phyloP scores from a whole-genome alignment of 2,329 filamentous ascomycete genomes.

The Emydomyces testavorans region DNA sequence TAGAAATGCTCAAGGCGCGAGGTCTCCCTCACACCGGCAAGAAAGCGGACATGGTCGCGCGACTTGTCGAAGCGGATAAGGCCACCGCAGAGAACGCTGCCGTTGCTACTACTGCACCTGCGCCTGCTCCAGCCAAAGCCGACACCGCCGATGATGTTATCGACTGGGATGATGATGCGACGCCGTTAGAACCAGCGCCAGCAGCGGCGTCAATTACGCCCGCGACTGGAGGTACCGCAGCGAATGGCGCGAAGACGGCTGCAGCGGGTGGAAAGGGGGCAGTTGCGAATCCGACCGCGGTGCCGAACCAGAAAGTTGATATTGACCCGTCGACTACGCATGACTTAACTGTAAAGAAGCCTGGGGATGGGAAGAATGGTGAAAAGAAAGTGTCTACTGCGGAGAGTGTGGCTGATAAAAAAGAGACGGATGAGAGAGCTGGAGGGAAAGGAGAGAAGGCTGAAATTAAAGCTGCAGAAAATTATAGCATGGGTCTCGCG shows the following conservation, averaged over 20 bases:
- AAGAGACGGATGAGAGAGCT: conserved; percentile 14
- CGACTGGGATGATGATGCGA: conserved; percentile 35
- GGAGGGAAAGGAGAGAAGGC: conserved; percentile 18
- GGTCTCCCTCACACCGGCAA: conserved; percentile 39
- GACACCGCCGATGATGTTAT: conserved; percentile 33
- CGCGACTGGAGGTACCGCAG: conserved; percentile 18
- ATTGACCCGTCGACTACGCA: conserved; percentile 30
- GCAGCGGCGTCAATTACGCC: conserved; percentile 25
- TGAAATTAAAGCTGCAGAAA: conserved; percentile 22
- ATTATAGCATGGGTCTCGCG: conserved; percentile 35
- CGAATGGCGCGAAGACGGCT: conserved; percentile 16
- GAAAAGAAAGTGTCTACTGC: conserved; percentile 7
- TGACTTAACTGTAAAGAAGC: conserved; percentile 30
- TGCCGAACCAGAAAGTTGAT: conserved; percentile 32
- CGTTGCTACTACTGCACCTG: conserved; percentile 8
- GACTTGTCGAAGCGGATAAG: conserved; percentile 33
- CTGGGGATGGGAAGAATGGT: conserved; percentile 13
- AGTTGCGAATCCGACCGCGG: conserved; percentile 30
- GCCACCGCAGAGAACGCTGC: conserved; percentile 8
- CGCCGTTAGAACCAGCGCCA: conserved; percentile 18
- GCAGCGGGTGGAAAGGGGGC: conserved; percentile 31
- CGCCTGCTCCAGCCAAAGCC: conserved; percentile 12
- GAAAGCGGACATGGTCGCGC: conserved; percentile 40
- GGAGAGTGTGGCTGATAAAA: conserved; percentile 14
- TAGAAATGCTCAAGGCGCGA: conserved; percentile 40